Base-by-base conservation (phyloP, 2,329 filamentous ascomycete species). In the Fusarium illudens region DNA sequence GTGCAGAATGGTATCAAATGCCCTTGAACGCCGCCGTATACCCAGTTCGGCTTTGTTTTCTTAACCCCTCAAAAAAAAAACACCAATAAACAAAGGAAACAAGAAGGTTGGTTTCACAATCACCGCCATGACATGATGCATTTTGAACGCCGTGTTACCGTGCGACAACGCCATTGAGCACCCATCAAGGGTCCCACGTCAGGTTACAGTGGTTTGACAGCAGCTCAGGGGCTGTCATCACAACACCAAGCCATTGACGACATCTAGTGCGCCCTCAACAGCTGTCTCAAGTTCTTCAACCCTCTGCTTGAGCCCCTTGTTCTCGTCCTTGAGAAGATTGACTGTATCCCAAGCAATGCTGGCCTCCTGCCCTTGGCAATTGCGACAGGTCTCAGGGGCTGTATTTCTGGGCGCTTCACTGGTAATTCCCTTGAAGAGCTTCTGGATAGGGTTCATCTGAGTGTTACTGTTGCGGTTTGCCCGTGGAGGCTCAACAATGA, bases 291-390 rank as follows among this genome's bases (percentile, higher is more conserved):
- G 76, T 68, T 87, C 81, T 17, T 83, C 82, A 4, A 91, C 86
- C 19, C 87, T 79, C 36, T 83, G 80, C 79, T 90, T 90, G 51
- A 91, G 75, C 9, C 83, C 83, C 71, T 81, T 84, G 68, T 91
- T 91, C 79, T 91, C 89, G 48, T 87, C 85, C 36, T 86, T 81
- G 61, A 90, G 77, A 48, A 89, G 65, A 54, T 84, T 83, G n/a
- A 89, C 88, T 4, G 88, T 89, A 71, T 90, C 84, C 88, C 88
- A 90, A 5, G 88, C 88, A 34, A 87, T 81, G 66, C 86, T 87
- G 12, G 85, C 81, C 54, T 87, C 84, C 70, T 84, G 83, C 12
- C 88, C 87, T 55, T 82, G 77, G 75, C 89, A 90, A 70, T 89
- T 90, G 32, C 76, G 71, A 70, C 88, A 90, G 72, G 75, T 75